These are phyloP conservation scores for Aureobasidium sp. DNA, from an alignment of 2,329 filamentous ascomycete species.

Conservation along the genomic window DNA sequence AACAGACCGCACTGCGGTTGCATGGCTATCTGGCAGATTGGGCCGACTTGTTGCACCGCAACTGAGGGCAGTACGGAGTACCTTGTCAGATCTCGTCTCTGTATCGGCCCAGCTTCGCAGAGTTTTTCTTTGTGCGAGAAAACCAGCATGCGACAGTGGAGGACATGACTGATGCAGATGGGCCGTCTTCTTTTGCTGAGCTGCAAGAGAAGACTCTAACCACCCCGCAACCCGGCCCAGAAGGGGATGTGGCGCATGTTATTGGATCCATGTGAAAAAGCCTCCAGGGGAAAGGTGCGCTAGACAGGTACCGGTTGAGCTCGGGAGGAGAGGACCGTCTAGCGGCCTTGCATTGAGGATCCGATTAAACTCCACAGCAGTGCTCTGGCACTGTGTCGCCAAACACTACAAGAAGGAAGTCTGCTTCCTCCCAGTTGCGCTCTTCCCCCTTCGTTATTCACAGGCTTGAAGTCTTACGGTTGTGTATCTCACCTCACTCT, in stretches of 20 bases:
- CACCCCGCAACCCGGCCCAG: conserved; percentile 8
- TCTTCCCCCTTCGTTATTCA: background rate
- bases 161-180: conserved; percentile 9
- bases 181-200: conserved; percentile 9
- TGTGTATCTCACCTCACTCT: conserved; percentile 10
- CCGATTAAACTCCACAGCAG: conserved; percentile 10
- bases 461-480: conserved; percentile 17
- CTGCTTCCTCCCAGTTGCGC: background rate
- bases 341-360: conserved; percentile 11
- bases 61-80: background rate
- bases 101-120: background rate
- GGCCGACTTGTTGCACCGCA: background rate
- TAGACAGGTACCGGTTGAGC: conserved; percentile 14
- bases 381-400: background rate
- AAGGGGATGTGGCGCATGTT: conserved; percentile 4
- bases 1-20: background rate
- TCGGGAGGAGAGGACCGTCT: conserved; percentile 9
- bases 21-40: conserved; percentile 6
- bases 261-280: background rate
- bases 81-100: background rate
- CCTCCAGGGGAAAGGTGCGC: conserved; percentile 6
- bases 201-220: conserved; percentile 10
- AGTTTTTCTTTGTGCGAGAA: background rate
- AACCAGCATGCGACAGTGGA: background rate
- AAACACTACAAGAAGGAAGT: conserved; percentile 12